Evolutionary conservation across 176 grass and related monocot genomes (phyloP), one percentile per base, ranked within the genome.

Genomic region (Eragrostis nindensis): DNA sequence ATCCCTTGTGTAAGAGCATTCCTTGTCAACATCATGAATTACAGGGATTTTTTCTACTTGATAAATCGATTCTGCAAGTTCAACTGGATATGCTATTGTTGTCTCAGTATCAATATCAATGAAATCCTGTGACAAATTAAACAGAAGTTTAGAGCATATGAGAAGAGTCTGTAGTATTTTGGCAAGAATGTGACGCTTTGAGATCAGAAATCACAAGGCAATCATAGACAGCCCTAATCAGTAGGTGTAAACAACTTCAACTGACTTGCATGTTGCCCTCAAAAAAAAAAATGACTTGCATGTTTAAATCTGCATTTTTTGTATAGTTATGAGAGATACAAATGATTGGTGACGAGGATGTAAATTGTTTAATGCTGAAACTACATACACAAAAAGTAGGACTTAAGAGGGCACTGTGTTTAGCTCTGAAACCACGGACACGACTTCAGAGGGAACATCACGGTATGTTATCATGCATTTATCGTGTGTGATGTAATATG

Each of bases 101-200:
- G 85, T 80, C 63, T 87, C 81, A 69, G 62, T 87, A 72, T 89
- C 92, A 83, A 82, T 76, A 48, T 91, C 80, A 81, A 95, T 70
- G 56, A 67, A 75, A 89, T 89, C 92, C 95, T 98, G 68, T n/a
- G 70, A 83, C 41, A 48, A 87, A 83, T 68, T 44, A 78, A 61
- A 85, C 19, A 72, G 21, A 70, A 46, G 45, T 79, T 78, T 5
- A 15, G 66, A 66, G 48, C 19, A 64, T 52, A 71, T 73, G 73
- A 74, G 80, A 45, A 70, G 26, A 27, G 16, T 45, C 26, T 71
- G 43, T 14, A 77, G 71, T 56, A 43, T 56, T 60, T 75, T 65
- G 74, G 22, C 45, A 72, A 56, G 25, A 69, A 24, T 46, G 30
- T 67, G 49, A 85, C 46, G 17, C 19, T 80, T 84, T 78, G 74